Base-by-base conservation (phyloP, 106 monocot species). In the Platanthera zijinensis region DNA sequence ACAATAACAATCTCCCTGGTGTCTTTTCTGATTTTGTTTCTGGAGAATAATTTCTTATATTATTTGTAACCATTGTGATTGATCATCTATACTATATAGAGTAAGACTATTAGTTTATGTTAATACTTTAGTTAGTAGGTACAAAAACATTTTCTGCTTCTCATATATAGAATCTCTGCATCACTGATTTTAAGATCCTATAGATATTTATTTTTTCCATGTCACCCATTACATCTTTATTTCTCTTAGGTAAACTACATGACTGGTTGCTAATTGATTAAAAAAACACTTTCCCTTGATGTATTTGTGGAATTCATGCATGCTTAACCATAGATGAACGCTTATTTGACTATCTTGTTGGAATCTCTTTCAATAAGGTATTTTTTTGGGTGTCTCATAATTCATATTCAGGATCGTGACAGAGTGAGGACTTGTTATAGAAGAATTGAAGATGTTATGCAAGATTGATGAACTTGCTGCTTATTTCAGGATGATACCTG, bases 311-410 rank as follows among this genome's bases (percentile, higher is more conserved):
- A 49, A n/a, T 72, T 72, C 72, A 50, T 50, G n/a, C 50, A 50
- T 50, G 1, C 50, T 14, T 80, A 77, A 73, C 73, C 53, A 79
- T 83, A 61, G 72, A 84, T 83, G 79, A 85, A 81, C 81, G 61
- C 69, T 64, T 81, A 61, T 88, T 89, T 92, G 89, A 92, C 85
- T 74, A 76, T 76, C 79, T 85, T 87, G 83, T 87, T 92, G 92
- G 84, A 88, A 91, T 91, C 81, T 90, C 81, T 92, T 85, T 85
- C 82, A 92, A n/a, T 92, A 92, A 89, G 92, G 92, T 89, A 84
- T 92, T 87, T 87, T 82, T 87, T 87, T 92, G 89, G 92, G 81
- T 92, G 79, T 92, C 59, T 89, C 92, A 87, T 92, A 84, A 92
- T 92, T 89, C 85, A 84, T 83, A 84, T 92, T 89, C 87, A 87